Conservation (phyloP, 257 asterid genomes). For the Plantago elongata region DNA sequence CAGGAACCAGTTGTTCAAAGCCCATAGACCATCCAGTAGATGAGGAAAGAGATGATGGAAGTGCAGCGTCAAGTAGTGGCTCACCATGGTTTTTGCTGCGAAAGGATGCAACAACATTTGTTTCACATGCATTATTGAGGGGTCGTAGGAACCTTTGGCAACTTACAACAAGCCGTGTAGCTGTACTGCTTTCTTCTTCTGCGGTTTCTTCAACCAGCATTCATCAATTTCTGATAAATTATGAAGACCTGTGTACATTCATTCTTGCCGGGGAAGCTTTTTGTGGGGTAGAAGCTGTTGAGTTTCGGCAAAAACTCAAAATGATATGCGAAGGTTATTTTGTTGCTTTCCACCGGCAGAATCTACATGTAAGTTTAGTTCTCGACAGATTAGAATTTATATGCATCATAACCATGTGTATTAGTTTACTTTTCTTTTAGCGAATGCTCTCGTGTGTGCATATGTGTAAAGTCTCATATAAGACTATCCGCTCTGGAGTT, state of each 20-base stretch:
- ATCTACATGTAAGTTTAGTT: conserved; percentile 70
- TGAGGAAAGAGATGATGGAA: conserved; percentile 85
- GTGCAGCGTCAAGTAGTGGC: conserved; percentile 95
- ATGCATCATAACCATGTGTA: no score
- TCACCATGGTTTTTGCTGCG: conserved; percentile 86
- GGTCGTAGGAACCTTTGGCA: conserved; percentile 99
- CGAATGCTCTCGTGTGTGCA: not conserved
- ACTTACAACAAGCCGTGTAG: conserved; percentile 86
- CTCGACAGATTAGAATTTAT: conserved; percentile 1
- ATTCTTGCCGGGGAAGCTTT: conserved; percentile 96
- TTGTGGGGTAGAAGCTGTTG: conserved; percentile 87
- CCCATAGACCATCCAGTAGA: conserved; percentile 35
- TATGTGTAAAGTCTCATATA: no score
- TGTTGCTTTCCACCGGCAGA: conserved; percentile 95
- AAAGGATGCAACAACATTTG: conserved; percentile 71
- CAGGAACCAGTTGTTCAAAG: conserved; percentile 33
- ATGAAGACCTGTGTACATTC: conserved; percentile 82
- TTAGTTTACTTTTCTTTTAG: not conserved
- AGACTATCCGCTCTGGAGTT: no score
- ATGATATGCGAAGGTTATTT: conserved; percentile 77
- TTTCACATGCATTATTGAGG: conserved; percentile 78
- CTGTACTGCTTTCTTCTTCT: conserved; percentile 91
- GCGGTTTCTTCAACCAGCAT: conserved; percentile 85
- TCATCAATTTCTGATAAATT: conserved; percentile 88
- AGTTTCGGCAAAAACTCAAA: conserved; percentile 94